Base-by-base conservation (phyloP, 2,329 filamentous ascomycete species). In the Cladophialophora yegresii region DNA sequence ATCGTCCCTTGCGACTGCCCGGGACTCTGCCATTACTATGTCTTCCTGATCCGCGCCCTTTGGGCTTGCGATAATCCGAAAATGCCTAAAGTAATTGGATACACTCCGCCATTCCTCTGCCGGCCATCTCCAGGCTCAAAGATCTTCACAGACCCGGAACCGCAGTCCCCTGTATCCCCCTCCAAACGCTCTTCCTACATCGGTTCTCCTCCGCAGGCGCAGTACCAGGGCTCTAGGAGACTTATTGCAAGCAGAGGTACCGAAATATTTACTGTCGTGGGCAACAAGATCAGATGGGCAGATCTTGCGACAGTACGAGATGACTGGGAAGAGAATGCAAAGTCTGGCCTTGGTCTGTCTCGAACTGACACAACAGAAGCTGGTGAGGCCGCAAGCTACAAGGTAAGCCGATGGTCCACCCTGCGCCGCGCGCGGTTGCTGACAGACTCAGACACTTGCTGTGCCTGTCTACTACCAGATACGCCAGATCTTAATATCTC, bases 211-310 rank as follows among this genome's bases (percentile, higher is more conserved):
- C 69, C 73, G 53, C 71, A 69, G 57, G 66, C 68, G 66, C 70
- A 70, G 67, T 74, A 74, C 32, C 67, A 69, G n/a, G 77, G 82
- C 2, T 78, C 85, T 1, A 77, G 75, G 22, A 81, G 80, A 68
- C 92, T 87, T 0, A 88, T 98, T 72, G 93, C 92, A 9, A 87
- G 85, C 56, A 84, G 93, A 64, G 92, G 90, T 16, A 92, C 90
- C 0, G 93, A 99, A 73, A 81, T 98, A 9, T 98, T 98, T 74
- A 87, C 92, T 12, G 93, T 92, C 22, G 88, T 90, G 47, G 93
- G 93, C 55, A 93, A 89, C 71, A 91, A 98, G 77, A 89, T 99
- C 66, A 85, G 93, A 76, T 99, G 95, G 92, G 89, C 90, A 9
- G 91, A 96, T 77, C 79, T 99, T 61, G 86, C 87, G 58, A 86